These are phyloP conservation scores for Pseudonitzschia multistriata DNA, from an alignment of 108 stramenopile genomes.

Conservation along the genomic window DNA sequence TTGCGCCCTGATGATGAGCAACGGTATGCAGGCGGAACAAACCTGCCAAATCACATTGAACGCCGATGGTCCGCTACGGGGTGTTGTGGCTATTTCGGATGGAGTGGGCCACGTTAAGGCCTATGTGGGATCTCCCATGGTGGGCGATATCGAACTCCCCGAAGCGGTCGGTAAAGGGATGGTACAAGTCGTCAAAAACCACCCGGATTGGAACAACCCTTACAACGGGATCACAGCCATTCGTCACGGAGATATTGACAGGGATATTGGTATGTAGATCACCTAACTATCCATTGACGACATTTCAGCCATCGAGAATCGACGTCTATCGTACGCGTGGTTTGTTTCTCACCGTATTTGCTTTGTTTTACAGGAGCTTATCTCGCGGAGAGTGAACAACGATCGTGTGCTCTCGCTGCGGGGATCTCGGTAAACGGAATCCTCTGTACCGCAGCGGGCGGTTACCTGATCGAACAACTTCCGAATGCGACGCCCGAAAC, in stretches of 20 bases:
- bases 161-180: constrained; percentile 78
- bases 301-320: background rate
- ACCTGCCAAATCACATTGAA: constrained; percentile 79
- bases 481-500: constrained; percentile 63
- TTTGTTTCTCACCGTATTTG: background rate
- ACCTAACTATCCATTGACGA: background rate
- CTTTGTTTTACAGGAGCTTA: constrained; percentile 49
- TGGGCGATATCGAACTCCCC: constrained; percentile 57
- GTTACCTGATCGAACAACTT: constrained; percentile 84
- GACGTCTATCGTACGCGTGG: background rate
- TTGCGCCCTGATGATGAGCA: constrained; percentile 68
- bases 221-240: constrained; percentile 88
- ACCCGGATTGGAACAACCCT: constrained; percentile 84
- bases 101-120: constrained; percentile 69
- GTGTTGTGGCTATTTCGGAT: constrained; percentile 64
- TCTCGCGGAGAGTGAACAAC: constrained; percentile 83
- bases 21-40: constrained; percentile 87
- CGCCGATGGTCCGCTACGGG: constrained; percentile 76
- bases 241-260: constrained; percentile 78
- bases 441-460: constrained; percentile 82
- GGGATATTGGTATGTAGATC: constrained; percentile 68
- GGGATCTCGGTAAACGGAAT: constrained; percentile 71
- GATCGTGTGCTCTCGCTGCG: constrained; percentile 84
- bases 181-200: constrained; percentile 86
- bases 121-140: constrained; percentile 74